These are phyloP conservation scores for Diplodia corticola DNA, from an alignment of 2,329 filamentous ascomycete species.

Conservation along the genomic window DNA sequence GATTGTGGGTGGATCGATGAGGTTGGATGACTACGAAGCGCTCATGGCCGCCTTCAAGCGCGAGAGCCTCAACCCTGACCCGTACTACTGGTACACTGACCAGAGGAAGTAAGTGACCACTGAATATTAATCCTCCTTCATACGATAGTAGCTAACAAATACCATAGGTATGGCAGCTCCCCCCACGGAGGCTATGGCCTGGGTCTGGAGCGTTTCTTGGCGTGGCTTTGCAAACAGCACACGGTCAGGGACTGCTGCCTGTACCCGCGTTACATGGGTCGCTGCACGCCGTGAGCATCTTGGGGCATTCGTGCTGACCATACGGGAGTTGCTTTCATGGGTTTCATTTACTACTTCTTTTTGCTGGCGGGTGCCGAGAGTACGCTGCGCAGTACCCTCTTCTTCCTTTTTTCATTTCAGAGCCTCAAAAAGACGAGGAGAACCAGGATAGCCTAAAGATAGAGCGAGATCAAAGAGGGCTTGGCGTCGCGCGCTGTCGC, in stretches of 20 bases:
- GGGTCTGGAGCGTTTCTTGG: conserved; percentile 79
- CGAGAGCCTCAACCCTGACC: conserved; percentile 78
- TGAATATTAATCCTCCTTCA: not conserved
- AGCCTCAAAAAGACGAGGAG: not conserved
- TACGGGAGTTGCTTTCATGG: not conserved
- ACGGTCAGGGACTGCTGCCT: conserved; percentile 69
- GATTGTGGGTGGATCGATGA: conserved; percentile 96
- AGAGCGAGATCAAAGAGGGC: conserved; percentile 21
- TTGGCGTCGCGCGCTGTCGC: conserved; percentile 14
- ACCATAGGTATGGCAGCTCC: conserved; percentile 77
- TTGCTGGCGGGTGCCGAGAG: not conserved
- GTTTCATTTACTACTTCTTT: not conserved
- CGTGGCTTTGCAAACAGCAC: conserved; percentile 66
- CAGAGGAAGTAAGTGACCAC: conserved; percentile 75
- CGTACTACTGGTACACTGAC: conserved; percentile 99
- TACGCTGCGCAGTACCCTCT: not conserved
- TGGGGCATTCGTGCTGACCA: not conserved
- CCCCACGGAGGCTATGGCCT: conserved; percentile 93
- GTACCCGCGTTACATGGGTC: conserved; percentile 78
- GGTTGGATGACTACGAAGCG: conserved; percentile 89
- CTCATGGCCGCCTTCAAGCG: conserved; percentile 84
- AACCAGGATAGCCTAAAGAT: not conserved
- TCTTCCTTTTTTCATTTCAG: not conserved
- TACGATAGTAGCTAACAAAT: not conserved
- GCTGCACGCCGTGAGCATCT: conserved; percentile 68